A percentile compares a stretch with the other conserved stretches of the same genome.
Evolutionary conservation across 2,329 filamentous ascomycete species (phyloP).

Genomic region (Cladosporium colombiae): DNA sequence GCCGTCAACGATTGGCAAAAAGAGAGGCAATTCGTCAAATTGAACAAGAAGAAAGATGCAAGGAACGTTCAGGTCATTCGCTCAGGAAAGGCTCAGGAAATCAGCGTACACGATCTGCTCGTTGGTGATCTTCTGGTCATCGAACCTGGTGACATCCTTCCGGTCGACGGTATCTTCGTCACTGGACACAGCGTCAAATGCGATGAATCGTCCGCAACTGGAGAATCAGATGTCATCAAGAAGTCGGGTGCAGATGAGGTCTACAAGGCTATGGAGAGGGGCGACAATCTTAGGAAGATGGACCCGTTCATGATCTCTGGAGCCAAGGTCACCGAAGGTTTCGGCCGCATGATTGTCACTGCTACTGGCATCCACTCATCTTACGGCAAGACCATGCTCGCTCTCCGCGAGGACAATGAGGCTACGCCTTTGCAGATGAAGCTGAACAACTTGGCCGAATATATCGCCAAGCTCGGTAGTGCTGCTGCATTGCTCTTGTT

Average conservation of each 20-base stretch:
- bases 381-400: conserved; percentile 77
- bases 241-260: conserved; percentile 69
- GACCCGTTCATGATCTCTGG: conserved; percentile 89
- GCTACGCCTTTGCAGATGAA: conserved; percentile 78
- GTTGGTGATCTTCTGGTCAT: conserved; percentile 74
- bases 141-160: conserved; percentile 72
- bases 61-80: conserved; percentile 72
- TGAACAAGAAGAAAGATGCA: conserved; percentile 79
- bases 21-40: conserved; percentile 75
- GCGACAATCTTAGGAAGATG: conserved; percentile 64
- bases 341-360: conserved; percentile 75
- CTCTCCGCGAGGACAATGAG: conserved; percentile 72
- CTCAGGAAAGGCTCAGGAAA: conserved; percentile 69
- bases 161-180: conserved; percentile 71
- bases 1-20: conserved; percentile 83
- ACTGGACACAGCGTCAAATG: conserved; percentile 68
- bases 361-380: conserved; percentile 72
- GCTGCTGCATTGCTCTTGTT: conserved; percentile 78
- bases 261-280: conserved; percentile 63
- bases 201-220: conserved; percentile 75
- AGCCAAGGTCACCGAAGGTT: conserved; percentile 73
- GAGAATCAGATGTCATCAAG: conserved; percentile 71
- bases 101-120: conserved; percentile 69
- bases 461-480: conserved; percentile 77
- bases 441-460: conserved; percentile 73